Conservation (phyloP, 2,329 filamentous ascomycete genomes). For the Sordariomycetes sp. region DNA sequence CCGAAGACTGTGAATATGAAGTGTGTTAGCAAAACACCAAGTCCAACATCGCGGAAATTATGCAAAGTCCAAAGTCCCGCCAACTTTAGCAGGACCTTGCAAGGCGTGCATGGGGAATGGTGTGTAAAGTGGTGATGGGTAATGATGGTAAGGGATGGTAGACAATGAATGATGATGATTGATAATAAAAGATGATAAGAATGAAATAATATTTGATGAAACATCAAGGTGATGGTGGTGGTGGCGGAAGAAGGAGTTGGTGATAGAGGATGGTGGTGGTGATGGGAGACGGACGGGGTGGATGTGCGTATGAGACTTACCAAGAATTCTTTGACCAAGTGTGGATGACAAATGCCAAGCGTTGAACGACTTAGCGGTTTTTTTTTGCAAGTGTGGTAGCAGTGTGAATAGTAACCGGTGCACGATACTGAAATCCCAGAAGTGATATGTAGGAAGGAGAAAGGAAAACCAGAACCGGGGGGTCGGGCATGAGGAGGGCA, state of each 20-base stretch:
- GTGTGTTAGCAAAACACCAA: not conserved
- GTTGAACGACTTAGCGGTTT: not conserved
- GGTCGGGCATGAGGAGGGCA: not conserved
- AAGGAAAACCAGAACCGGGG: conserved; percentile 10
- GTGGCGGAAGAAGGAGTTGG: not conserved
- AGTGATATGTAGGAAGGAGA: conserved; percentile 5
- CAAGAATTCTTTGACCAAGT: not conserved
- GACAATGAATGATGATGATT: not conserved
- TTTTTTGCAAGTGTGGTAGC: not conserved
- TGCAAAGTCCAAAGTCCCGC: not conserved
- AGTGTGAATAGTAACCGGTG: not conserved
- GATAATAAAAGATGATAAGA: not conserved
- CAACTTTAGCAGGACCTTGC: not conserved
- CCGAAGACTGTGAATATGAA: not conserved
- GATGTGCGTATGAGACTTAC: not conserved
- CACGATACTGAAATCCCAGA: not conserved
- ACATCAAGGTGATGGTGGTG: not conserved
- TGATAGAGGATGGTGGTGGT: not conserved
- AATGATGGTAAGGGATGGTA: not conserved
- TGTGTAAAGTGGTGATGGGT: not conserved
- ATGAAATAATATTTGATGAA: not conserved
- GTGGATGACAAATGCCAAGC: not conserved
- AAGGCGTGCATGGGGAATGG: not conserved
- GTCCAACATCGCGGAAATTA: not conserved
- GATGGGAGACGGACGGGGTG: not conserved